Evolutionary conservation across 768 basidiomycete genomes (phyloP), one percentile per base, ranked within the genome.

Genomic region (Auricularia heimuer): DNA sequence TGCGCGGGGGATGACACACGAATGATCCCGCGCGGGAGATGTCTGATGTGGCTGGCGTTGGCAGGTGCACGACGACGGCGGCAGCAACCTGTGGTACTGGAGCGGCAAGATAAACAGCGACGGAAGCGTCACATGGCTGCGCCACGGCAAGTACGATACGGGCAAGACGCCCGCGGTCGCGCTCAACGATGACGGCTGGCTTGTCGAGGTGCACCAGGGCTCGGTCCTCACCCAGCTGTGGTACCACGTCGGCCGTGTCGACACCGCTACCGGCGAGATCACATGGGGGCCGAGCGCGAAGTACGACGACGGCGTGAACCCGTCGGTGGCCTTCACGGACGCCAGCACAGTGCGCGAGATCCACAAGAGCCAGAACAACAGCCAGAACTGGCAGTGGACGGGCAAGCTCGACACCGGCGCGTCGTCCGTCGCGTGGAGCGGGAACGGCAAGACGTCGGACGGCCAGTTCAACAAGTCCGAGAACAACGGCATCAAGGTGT

Each of bases 51-150:
- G 21, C 47, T 29, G 29, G 29, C 29, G 29, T 29, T 29, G 29
- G 16, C 16, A 51, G 47, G 29, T 60, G 56, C 56, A 60, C 24
- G 56, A 60, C 56, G 56, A 60, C 56, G 56, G 56, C 56, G 56
- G 56, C 8, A 60, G 24, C 56, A 60, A 60, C 29, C 56, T 60
- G 24, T 60, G 56, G 56, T 60, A 60, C 56, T 60, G 56, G 56
- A 60, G 56, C 33, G 56, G 56, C 56, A 60, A 60, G 56, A 35
- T 60, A 10, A 10, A 6, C 8, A 33, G 29, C 34, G 29, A 60
- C 56, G 56, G 56, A 0, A 14, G 24, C 29, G 56, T 60, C 24
- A 60, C 24, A 6, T 60, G 56, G 56, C 29, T 60, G 24, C 56
- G 56, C 24, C 56, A 60, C 34, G 56, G 56, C 56, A 60, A 60